Conservation (phyloP, 768 basidiomycete genomes). For the Chiua virens region DNA sequence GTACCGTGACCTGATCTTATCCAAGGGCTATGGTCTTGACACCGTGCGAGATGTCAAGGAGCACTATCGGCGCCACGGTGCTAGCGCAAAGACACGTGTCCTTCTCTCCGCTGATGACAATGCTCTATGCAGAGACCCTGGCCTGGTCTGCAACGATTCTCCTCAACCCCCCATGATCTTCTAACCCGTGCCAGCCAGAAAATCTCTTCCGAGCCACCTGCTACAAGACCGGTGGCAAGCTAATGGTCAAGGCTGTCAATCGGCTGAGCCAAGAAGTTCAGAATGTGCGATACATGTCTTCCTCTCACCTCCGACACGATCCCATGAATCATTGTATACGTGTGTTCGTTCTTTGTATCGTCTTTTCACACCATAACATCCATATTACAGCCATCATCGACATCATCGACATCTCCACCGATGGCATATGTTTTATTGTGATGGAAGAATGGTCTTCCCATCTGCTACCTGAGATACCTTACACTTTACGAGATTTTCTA, state of each 20-base stretch:
- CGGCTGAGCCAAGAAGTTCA: slow-evolving; percentile 60
- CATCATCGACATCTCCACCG: slow-evolving; percentile 52
- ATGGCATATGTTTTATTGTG: slow-evolving; percentile 63
- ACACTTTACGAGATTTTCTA: slow-evolving; percentile 53
- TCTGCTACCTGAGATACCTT: slow-evolving; percentile 51
- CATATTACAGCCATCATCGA: slow-evolving; percentile 57
- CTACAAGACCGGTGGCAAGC: slow-evolving; percentile 46
- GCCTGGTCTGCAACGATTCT: slow-evolving; percentile 49
- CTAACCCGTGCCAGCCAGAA: slow-evolving; percentile 51
- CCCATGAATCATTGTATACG: slow-evolving; percentile 79
- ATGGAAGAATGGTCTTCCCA: slow-evolving; percentile 82
- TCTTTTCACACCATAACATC: slow-evolving; percentile 5
- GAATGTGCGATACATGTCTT: slow-evolving; percentile 55
- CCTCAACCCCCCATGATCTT: neutral
- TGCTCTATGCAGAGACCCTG: slow-evolving; percentile 68
- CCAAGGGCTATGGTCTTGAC: slow-evolving; percentile 62
- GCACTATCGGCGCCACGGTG: slow-evolving; percentile 45
- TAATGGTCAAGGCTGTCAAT: slow-evolving; percentile 72
- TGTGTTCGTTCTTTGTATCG: slow-evolving; percentile 36
- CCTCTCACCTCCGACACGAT: slow-evolving; percentile 50
- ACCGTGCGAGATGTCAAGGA: slow-evolving; percentile 67
- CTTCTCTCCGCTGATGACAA: slow-evolving; percentile 46
- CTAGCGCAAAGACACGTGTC: slow-evolving; percentile 13
- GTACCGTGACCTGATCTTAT: slow-evolving; percentile 47
- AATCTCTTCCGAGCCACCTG: slow-evolving; percentile 69